A percentile compares a stretch with the other conserved stretches of the same genome.
Evolutionary conservation across 2,329 filamentous ascomycete genomes (phyloP).

Genomic region (Knoxdaviesia capensis): DNA sequence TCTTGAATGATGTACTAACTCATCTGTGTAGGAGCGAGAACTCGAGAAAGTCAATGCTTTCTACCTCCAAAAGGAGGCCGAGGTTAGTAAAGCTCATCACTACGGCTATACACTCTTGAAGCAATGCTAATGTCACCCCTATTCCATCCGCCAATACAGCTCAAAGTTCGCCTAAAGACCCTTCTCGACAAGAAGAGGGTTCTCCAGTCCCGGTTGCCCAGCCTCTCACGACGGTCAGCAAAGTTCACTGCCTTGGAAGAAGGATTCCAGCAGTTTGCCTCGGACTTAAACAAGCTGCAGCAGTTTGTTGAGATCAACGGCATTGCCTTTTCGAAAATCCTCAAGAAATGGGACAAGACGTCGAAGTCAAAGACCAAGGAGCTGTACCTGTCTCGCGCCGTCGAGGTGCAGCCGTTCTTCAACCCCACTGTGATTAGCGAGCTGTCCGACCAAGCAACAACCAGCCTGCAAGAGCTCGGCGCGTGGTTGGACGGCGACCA

Average conservation of each 20-base stretch:
- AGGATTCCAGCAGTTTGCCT: slow-evolving; percentile 92
- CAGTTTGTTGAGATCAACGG: slow-evolving; percentile 98
- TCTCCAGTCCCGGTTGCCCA: slow-evolving; percentile 54
- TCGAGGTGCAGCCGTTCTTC: slow-evolving; percentile 96
- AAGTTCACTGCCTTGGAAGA: slow-evolving; percentile 92
- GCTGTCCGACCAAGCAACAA: slow-evolving; percentile 89
- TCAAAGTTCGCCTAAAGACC: slow-evolving; percentile 81
- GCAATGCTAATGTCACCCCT: too few relatives aligned
- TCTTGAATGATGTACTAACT: background rate
- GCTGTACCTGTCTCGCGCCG: slow-evolving; percentile 82
- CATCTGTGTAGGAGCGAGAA: slow-evolving; percentile 58
- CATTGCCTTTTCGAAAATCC: slow-evolving; percentile 91
- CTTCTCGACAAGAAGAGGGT: slow-evolving; percentile 89
- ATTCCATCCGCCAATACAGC: slow-evolving; percentile 24
- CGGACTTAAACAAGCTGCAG: slow-evolving; percentile 90
- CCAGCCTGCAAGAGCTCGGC: slow-evolving; percentile 82
- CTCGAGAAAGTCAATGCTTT: slow-evolving; percentile 97
- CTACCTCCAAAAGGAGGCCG: slow-evolving; percentile 93
- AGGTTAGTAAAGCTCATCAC: slow-evolving; percentile 35
- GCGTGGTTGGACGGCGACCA: slow-evolving; percentile 96
- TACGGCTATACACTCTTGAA: too few relatives aligned
- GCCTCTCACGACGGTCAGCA: slow-evolving; percentile 68
- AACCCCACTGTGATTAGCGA: slow-evolving; percentile 94
- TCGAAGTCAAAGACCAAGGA: slow-evolving; percentile 98
- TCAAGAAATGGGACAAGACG: slow-evolving; percentile 99